Conservation (phyloP, 768 basidiomycete species). For the Leccinum truebloodii region DNA sequence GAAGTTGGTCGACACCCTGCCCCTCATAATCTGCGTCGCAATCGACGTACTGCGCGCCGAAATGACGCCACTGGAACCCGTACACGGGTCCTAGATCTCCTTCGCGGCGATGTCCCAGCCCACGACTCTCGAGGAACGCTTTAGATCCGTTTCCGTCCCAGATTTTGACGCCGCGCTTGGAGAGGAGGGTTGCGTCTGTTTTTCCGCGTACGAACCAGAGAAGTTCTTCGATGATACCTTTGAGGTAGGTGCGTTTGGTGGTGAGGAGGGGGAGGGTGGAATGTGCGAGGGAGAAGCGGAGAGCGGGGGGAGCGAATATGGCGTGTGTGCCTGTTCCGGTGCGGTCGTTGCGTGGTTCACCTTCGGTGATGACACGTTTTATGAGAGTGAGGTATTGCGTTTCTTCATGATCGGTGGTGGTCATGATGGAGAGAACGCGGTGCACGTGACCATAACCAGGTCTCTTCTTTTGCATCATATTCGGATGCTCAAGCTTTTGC, state of each 20-base stretch:
- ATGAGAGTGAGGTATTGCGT: slow-evolving; percentile 88
- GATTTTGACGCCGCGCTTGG: slow-evolving; percentile 85
- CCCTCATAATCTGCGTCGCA: slow-evolving; percentile 77
- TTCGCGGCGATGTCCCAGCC: slow-evolving; percentile 79
- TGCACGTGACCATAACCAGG: slow-evolving; percentile 11
- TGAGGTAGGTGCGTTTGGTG: slow-evolving; percentile 91
- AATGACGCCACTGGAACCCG: slow-evolving; percentile 96
- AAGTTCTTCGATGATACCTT: slow-evolving; percentile 91
- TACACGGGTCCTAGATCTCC: slow-evolving; percentile 98
- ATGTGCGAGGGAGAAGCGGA: slow-evolving; percentile 85
- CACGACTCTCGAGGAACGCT: slow-evolving; percentile 82
- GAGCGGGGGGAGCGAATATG: slow-evolving; percentile 85
- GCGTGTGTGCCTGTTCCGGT: slow-evolving; percentile 95
- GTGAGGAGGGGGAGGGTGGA: slow-evolving; percentile 85
- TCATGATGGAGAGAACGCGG: neutral
- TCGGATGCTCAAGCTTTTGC: neutral
- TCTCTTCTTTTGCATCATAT: too few species aligned
- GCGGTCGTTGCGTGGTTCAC: slow-evolving; percentile 82
- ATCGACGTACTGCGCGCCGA: slow-evolving; percentile 80
- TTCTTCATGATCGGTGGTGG: slow-evolving; percentile 66
- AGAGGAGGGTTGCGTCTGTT: slow-evolving; percentile 78
- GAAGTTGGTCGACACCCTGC: slow-evolving; percentile 89
- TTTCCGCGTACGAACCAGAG: slow-evolving; percentile 90
- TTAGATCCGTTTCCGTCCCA: slow-evolving; percentile 97
- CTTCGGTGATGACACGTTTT: slow-evolving; percentile 67